Evolutionary conservation across 306 rosid genomes (phyloP), one percentile per base, ranked within the genome.

Genomic region (Vigna mungo): DNA sequence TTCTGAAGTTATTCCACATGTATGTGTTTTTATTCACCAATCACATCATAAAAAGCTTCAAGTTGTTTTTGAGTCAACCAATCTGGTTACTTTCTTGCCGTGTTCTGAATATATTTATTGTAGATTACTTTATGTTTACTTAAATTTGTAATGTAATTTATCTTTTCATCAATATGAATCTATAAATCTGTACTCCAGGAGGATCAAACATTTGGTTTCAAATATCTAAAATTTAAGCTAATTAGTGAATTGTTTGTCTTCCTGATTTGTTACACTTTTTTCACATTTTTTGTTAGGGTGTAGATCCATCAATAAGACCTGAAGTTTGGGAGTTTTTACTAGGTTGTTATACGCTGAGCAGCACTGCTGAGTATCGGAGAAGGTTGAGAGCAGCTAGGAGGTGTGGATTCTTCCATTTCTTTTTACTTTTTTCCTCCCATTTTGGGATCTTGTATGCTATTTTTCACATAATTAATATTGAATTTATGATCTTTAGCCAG

Each of bases 251-350:
- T 77, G 41, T 52, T 71, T 25, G 48, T 49, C 79, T 77, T 82
- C 73, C 61, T 75, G 63, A 81, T 84, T 62, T 13, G 44, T 80
- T 78, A 80, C 48, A 37, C 51, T 71, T 81, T 80, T 84, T 47
- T 47, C 44, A 32, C 41, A 20, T 75, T 59, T 30, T 44, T 39
- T 85, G 72, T 66, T 82, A 94, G 98, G 98, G 98, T 37, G 89
- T 94, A 70, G 97, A 94, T 86, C 96, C 94, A 68, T 94, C 94
- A 16, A 94, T 94, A 72, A 88, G 97, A 80, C 85, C 93, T 46
- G 93, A 87, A 75, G 97, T 94, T 75, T 94, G 98, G 98, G 98
- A 94, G 88, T 90, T 91, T 87, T 85, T 94, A 81, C 97, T 94
- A 21, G 97, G 98, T 67, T 94, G 97, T 77, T 94, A 91, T 87